These are phyloP conservation scores for Corrigiola litoralis DNA, from an alignment of 179 eudicot species.

Conservation along the genomic window DNA sequence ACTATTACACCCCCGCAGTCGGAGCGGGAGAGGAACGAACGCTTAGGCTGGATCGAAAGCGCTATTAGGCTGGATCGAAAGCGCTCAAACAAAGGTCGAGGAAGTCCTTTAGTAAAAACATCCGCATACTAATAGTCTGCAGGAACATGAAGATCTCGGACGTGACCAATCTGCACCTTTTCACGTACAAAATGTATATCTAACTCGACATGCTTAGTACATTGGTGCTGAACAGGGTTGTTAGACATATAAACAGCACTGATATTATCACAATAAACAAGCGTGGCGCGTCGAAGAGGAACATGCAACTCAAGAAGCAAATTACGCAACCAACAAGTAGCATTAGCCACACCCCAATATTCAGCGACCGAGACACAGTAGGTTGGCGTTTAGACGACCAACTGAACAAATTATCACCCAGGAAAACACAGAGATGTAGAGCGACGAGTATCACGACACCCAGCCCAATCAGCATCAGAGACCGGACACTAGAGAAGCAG, in stretches of 20 bases:
- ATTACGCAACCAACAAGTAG: not conserved
- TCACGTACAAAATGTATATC: constrained; percentile 1
- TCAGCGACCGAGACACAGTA: no score
- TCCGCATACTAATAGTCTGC: not conserved
- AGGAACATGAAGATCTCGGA: not conserved
- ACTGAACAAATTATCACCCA: no score
- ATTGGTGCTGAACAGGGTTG: not conserved
- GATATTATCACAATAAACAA: not conserved
- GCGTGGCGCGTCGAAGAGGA: not conserved
- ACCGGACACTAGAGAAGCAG: not conserved
- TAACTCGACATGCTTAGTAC: not conserved
- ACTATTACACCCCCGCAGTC: no score
- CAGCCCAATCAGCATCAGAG: not conserved
- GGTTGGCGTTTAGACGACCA: no score
- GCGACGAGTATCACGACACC: not conserved
- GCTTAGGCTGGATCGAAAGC: no score
- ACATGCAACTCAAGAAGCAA: not conserved
- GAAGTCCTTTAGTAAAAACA: not conserved
- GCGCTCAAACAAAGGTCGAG: no score
- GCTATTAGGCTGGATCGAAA: no score
- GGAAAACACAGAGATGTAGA: not conserved
- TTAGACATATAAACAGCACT: not conserved
- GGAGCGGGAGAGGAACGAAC: no score
- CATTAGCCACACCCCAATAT: not conserved
- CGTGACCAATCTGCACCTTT: not conserved